phyloP scores from a whole-genome alignment of 2,329 filamentous ascomycete genomes.

The Cryphonectria carpinicola region DNA sequence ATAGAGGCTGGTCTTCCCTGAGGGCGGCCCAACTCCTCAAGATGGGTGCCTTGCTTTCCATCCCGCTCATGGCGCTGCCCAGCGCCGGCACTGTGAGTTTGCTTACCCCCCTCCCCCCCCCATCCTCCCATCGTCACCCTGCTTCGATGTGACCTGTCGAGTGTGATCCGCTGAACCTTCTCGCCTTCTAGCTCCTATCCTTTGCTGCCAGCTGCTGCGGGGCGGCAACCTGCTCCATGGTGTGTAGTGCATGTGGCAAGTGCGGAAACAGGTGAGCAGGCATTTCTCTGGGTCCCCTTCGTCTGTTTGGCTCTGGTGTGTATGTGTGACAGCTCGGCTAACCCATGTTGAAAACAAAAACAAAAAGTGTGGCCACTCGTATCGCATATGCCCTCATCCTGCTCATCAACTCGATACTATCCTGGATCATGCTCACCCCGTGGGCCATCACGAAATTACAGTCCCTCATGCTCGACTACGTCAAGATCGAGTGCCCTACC shows the following conservation, averaged over 20 bases:
- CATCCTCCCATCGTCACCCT: not conserved
- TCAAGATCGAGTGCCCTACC: conserved; percentile 90
- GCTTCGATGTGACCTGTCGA: not conserved
- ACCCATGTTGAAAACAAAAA: not conserved
- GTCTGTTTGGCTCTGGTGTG: conserved; percentile 11
- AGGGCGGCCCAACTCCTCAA: conserved; percentile 28
- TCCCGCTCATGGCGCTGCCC: conserved; percentile 87
- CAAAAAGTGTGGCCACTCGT: conserved; percentile 83
- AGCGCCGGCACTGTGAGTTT: conserved; percentile 79
- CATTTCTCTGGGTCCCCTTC: conserved; percentile 10
- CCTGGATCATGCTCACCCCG: conserved; percentile 98
- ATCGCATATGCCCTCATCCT: conserved; percentile 94
- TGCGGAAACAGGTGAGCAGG: conserved; percentile 82
- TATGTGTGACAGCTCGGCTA: conserved; percentile 30
- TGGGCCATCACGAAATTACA: conserved; percentile 98
- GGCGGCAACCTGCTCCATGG: conserved; percentile 92
- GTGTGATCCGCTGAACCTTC: conserved; percentile 13
- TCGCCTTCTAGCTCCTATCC: conserved; percentile 65
- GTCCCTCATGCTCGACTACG: conserved; percentile 89
- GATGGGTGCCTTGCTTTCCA: conserved; percentile 91
- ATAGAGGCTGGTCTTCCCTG: conserved; percentile 11
- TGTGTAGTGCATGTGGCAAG: conserved; percentile 94
- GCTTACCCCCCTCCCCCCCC: conserved; percentile 2
- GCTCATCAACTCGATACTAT: conserved; percentile 92
- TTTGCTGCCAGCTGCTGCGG: conserved; percentile 91